Base-by-base conservation (phyloP, 2,329 filamentous ascomycete species). In the Aspergillus versicolor region DNA sequence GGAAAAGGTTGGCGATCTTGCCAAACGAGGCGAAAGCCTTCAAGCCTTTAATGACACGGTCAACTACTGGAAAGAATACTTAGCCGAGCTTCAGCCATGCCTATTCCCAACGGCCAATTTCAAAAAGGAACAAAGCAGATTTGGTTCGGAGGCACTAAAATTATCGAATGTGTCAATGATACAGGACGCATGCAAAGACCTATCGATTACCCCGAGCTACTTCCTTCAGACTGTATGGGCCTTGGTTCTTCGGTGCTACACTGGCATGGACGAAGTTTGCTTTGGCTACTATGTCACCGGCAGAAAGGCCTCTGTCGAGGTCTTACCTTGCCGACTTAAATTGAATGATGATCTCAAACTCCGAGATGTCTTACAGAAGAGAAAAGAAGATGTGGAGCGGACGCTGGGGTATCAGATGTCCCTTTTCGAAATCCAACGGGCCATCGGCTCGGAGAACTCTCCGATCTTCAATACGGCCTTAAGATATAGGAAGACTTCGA, bases 31-130 rank as follows among this genome's bases (percentile, higher is more conserved):
- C 59, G 65, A 2, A 62, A 62, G 37, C 65, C 71, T 54, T 3
- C 49, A 52, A 38, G 19, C 52, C 60, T 56, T 65, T 67, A 5
- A 66, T 70, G 21, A 61, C 3, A 74, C 73, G 37, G 57, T 77
- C 15, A 64, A 67, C 15, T 80, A 79, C 61, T 82, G 79, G 79
- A 79, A 74, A 54, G 61, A 66, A 0, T 76, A 79, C 43, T 69
- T 81, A 7, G 67, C 70, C 2, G 77, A 75, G 9, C 57, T 76
- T 21, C 77, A 81, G 62, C 75, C 79, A 2, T 81, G 78, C 60
- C 67, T 75, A 48, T 81, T 82, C 61, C 79, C 79, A 4, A 47
- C 62, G 1, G 52, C 73, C 7, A 63, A 58, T 3, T 49, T 59
- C 0, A 62, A 61, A 3, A 37, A 58, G n/a, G 41, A 9, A 2